Evolutionary conservation across 2,329 filamentous ascomycete genomes (phyloP).

Genomic region (Orbilia oligospora): DNA sequence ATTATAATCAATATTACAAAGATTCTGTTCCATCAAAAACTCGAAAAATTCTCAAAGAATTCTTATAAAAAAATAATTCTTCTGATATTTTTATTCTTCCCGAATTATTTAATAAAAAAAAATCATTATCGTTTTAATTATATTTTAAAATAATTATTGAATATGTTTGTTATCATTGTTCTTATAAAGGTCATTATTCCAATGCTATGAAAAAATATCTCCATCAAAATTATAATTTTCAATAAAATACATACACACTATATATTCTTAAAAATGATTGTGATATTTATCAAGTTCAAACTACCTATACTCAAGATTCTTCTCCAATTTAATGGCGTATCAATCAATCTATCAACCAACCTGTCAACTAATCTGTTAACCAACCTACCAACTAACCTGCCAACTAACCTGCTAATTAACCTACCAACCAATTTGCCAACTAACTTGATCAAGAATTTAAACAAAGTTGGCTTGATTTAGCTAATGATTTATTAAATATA

Average conservation of each 20-base stretch:
- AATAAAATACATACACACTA: background rate
- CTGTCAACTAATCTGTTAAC: background rate
- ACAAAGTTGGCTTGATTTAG: too few relatives aligned
- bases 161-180: background rate
- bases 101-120: background rate
- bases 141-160: too few relatives aligned
- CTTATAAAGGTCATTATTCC: background rate
- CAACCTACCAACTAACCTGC: background rate
- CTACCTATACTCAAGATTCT: background rate
- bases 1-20: background rate
- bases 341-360: constrained; percentile 1
- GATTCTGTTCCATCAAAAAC: background rate
- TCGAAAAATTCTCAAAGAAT: background rate
- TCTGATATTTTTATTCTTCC: background rate
- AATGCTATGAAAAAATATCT: background rate
- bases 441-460: too few relatives aligned
- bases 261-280: background rate
- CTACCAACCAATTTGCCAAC: too few relatives aligned
- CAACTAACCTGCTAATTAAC: too few relatives aligned
- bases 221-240: background rate
- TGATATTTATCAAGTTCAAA: background rate
- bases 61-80: background rate
- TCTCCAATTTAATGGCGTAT: background rate
- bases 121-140: background rate
- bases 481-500: too few relatives aligned